These are phyloP conservation scores for Irpex sp. DNA, from an alignment of 1,284 basidiomycete genomes.

Conservation along the genomic window DNA sequence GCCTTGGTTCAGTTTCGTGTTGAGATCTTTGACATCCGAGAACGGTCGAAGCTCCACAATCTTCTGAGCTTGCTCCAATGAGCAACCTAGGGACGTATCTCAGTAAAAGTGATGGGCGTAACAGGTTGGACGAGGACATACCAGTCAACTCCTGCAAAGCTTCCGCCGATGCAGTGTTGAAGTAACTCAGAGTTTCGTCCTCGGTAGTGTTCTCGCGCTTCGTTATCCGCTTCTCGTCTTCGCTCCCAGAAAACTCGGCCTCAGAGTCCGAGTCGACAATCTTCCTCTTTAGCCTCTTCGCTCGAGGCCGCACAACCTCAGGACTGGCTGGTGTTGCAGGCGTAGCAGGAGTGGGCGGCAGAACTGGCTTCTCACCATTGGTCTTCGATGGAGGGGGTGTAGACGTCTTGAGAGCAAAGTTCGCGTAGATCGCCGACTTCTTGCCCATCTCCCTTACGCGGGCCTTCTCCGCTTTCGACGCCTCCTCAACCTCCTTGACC, in stretches of 20 bases:
- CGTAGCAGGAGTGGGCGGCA: conserved; percentile 35
- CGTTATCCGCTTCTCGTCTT: conserved; percentile 22
- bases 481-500: conserved; percentile 68
- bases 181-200: conserved; percentile 71
- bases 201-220: conserved; percentile 31
- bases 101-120: conserved; percentile 2
- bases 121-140: conserved; percentile 34
- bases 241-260: conserved; percentile 34
- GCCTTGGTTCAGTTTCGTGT: conserved; percentile 74
- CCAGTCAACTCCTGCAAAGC: conserved; percentile 89
- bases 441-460: conserved; percentile 69
- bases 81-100: conserved; percentile 63
- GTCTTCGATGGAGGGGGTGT: conserved; percentile 15
- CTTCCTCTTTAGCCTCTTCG: conserved; percentile 52
- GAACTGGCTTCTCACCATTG: conserved; percentile 12
- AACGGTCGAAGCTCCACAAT: conserved; percentile 87
- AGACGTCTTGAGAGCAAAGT: conserved; percentile 36
- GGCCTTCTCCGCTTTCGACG: conserved; percentile 56
- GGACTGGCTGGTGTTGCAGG: conserved; percentile 40
- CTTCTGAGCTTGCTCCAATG: conserved; percentile 74
- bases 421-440: conserved; percentile 74
- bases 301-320: conserved; percentile 34
- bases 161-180: conserved; percentile 75
- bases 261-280: conserved; percentile 71
- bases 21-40: conserved; percentile 73